Percentiles rank a stretch among this genome's conserved stretches.
phyloP scores from a whole-genome alignment of 1,284 basidiomycete species.

The Cryptococcus sp. region DNA sequence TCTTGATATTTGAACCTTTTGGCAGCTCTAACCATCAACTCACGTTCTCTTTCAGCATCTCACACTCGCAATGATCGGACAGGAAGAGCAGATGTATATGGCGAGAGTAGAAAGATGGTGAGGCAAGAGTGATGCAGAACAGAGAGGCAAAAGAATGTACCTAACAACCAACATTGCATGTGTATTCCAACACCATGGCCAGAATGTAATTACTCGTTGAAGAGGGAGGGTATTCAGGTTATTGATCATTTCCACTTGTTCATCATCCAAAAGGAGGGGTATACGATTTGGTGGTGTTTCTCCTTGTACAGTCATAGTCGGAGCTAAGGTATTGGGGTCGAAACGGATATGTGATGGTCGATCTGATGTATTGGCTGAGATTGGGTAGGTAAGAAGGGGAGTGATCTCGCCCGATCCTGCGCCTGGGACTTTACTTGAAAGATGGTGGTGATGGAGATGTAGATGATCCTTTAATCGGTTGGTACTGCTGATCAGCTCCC shows the following conservation, averaged over 20 bases:
- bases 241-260: constrained; percentile 31
- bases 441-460: too few species aligned
- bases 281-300: too few species aligned
- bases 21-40: constrained; percentile 10
- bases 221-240: constrained; percentile 25
- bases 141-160: constrained; percentile 12
- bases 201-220: constrained; percentile 38
- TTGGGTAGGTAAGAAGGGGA: too few species aligned
- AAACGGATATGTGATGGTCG: too few species aligned
- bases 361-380: too few species aligned
- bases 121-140: neutral
- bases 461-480: too few species aligned
- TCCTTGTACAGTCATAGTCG: too few species aligned
- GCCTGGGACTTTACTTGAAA: neutral
- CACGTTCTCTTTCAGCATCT: too few species aligned
- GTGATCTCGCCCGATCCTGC: too few species aligned
- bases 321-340: too few species aligned
- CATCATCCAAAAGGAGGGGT: constrained; percentile 22
- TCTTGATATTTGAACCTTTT: constrained; percentile 29
- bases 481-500: neutral
- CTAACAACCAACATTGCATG: constrained; percentile 40
- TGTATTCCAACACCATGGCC: constrained; percentile 38
- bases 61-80: too few species aligned
- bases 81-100: too few species aligned
- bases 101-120: neutral